A percentile compares a stretch with the other conserved stretches of the same genome.
Evolutionary conservation across 306 rosid genomes (phyloP).

Genomic region (Senna siamea): DNA sequence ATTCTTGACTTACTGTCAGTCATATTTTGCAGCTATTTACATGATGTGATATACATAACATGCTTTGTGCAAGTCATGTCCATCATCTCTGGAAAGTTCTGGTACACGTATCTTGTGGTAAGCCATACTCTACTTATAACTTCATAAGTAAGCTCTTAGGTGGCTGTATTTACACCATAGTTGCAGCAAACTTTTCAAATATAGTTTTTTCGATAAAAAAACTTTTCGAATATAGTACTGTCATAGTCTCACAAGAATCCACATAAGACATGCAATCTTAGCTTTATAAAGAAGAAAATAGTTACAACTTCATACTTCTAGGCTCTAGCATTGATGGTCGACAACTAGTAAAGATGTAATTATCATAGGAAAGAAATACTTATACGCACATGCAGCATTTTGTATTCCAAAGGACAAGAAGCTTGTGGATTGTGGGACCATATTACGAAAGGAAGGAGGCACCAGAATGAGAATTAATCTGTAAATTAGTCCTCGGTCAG

Average conservation of each 20-base stretch:
- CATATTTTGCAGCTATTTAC: constrained; percentile 74
- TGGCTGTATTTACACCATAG: constrained; percentile 6
- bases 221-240: neutral
- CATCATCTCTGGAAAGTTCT: constrained; percentile 87
- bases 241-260: neutral
- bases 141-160: constrained; percentile 21
- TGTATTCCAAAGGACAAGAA: constrained; percentile 5
- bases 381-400: neutral
- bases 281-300: neutral
- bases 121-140: constrained; percentile 42
- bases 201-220: too few species aligned
- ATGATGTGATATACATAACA: constrained; percentile 87
- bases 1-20: constrained; percentile 30
- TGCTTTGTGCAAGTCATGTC: constrained; percentile 93
- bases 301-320: neutral
- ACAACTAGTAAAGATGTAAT: too few species aligned
- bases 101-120: constrained; percentile 88
- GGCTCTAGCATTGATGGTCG: too few species aligned
- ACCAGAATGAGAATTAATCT: neutral
- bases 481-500: neutral
- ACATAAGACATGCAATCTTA: constrained; percentile 6
- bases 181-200: too few species aligned
- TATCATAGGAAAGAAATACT: too few species aligned
- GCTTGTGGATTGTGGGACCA: constrained; percentile 1
- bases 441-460: neutral